A percentile compares a stretch with the other conserved stretches of the same genome.
phyloP scores from a whole-genome alignment of 768 basidiomycete genomes.

The Sporobolomyces pararoseus region DNA sequence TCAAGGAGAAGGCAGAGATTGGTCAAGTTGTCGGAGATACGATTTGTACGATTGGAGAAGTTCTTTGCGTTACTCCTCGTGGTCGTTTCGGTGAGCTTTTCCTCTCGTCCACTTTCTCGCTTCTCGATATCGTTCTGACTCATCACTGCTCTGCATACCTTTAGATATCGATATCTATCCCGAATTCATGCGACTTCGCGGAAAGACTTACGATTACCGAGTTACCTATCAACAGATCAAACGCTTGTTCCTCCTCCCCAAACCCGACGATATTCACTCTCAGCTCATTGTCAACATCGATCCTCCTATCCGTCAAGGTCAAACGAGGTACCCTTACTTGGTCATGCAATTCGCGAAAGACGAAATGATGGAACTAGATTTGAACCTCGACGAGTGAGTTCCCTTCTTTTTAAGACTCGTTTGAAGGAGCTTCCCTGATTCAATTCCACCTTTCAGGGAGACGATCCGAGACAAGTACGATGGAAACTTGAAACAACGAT shows the following conservation, averaged over 20 bases:
- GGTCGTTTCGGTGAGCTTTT: conserved; percentile 46
- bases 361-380: conserved; percentile 91
- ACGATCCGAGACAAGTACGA: conserved; percentile 54
- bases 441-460: conserved; percentile 43
- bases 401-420: not conserved
- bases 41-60: conserved; percentile 90
- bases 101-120: not conserved
- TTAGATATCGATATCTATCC: conserved; percentile 96
- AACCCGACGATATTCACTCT: conserved; percentile 86
- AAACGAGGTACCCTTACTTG: conserved; percentile 93
- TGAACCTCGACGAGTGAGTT: conserved; percentile 84
- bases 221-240: conserved; percentile 84
- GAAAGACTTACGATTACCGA: conserved; percentile 99
- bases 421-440: no score
- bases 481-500: conserved; percentile 83
- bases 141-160: not conserved
- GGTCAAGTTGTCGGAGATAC: conserved; percentile 85
- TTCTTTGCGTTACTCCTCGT: conserved; percentile 80
- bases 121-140: not conserved
- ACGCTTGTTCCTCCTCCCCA: conserved; percentile 84
- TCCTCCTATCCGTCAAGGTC: conserved; percentile 93
- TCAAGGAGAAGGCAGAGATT: conserved; percentile 94
- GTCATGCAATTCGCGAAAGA: conserved; percentile 98
- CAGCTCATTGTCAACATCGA: conserved; percentile 91
- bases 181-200: conserved; percentile 87